Conservation (phyloP, 139 green algal species). For the Pleodorina starrii region DNA sequence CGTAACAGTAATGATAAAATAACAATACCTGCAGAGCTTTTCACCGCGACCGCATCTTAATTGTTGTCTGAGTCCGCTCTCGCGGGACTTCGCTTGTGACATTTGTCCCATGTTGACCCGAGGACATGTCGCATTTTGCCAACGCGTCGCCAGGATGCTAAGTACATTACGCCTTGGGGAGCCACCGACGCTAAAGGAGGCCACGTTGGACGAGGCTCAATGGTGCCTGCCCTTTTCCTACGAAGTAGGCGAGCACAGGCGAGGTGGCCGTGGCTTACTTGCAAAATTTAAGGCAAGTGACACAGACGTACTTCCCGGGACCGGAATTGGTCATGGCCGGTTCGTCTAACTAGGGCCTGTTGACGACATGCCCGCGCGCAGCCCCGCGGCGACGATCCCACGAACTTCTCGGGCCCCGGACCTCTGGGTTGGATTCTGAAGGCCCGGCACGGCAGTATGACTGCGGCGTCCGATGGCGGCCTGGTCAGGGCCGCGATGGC, state of each 20-base stretch:
- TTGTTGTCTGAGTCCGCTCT: too few species aligned
- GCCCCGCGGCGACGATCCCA: conserved; percentile 13
- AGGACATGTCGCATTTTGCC: not conserved
- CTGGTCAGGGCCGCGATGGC: not conserved
- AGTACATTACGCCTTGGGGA: not conserved
- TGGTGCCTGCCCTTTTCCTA: conserved; percentile 29
- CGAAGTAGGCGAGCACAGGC: conserved; percentile 34
- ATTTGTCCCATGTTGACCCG: conserved; percentile 8
- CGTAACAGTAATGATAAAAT: too few species aligned
- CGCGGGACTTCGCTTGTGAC: too few species aligned
- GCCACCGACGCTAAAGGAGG: not conserved
- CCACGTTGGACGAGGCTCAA: not conserved
- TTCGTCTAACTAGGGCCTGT: too few species aligned
- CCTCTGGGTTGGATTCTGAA: not conserved
- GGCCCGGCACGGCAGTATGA: not conserved
- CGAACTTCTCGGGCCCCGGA: not conserved
- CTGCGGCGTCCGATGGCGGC: not conserved
- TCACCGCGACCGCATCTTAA: too few species aligned
- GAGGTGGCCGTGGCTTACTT: conserved; percentile 4
- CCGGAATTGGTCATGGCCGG: too few species aligned
- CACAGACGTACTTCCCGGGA: too few species aligned
- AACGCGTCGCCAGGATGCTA: not conserved
- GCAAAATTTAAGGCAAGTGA: conserved; percentile 35
- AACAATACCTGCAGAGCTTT: too few species aligned
- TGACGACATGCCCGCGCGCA: too few species aligned